A percentile compares a stretch with the other conserved stretches of the same genome.
Evolutionary conservation across 208 protist species (phyloP).

Genomic region (Wallacemonas sp.): DNA sequence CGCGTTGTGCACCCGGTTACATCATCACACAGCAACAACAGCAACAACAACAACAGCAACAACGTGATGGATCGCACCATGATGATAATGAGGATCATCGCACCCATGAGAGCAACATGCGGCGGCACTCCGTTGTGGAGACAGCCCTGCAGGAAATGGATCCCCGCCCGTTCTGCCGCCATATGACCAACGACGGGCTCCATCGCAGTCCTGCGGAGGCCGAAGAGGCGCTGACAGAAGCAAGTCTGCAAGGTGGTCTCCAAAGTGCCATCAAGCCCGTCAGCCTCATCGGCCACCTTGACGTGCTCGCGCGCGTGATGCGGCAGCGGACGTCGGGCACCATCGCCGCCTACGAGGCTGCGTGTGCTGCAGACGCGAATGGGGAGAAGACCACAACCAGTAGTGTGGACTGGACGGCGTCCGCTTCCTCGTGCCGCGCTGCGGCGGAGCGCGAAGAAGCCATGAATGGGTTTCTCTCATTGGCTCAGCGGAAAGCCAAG

Average conservation of each 20-base stretch:
- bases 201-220: not conserved
- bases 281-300: slow-evolving; percentile 44
- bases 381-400: not conserved
- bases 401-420: no score
- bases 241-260: slow-evolving; percentile 32
- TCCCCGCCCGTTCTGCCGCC: not conserved
- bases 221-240: not conserved
- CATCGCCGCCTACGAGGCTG: slow-evolving; percentile 11
- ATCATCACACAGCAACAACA: slow-evolving; percentile 21
- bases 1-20: slow-evolving; percentile 47
- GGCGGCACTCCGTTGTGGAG: not conserved
- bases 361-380: not conserved
- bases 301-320: slow-evolving; percentile 44
- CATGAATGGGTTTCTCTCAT: not conserved
- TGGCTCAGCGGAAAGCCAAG: not conserved
- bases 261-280: slow-evolving; percentile 30
- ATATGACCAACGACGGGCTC: not conserved
- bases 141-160: not conserved
- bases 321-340: slow-evolving; percentile 37
- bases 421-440: no score
- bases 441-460: not conserved
- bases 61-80: no score
- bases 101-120: not conserved
- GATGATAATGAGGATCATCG: no score
- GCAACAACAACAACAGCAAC: no score